Evolutionary conservation across 495 filamentous ascomycete genomes (phyloP).

Genomic region (Neurospora africana): DNA sequence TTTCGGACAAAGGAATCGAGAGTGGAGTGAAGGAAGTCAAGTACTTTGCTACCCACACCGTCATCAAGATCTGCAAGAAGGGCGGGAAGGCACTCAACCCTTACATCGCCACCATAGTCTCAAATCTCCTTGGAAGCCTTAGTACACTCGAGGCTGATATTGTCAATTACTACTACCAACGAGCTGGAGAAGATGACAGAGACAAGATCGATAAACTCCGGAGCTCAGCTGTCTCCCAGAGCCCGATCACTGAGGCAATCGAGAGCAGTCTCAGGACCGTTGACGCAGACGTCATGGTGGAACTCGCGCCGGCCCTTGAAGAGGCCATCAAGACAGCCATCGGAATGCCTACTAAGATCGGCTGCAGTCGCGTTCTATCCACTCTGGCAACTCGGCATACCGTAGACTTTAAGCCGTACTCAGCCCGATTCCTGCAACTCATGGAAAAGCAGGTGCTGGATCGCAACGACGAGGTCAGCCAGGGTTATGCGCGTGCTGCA

Average conservation of each 20-base stretch:
- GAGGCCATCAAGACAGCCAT: slow-evolving; percentile 73
- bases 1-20: slow-evolving; percentile 82
- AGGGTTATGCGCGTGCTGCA: slow-evolving; percentile 71
- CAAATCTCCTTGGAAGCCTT: slow-evolving; percentile 66
- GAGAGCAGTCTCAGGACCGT: slow-evolving; percentile 81
- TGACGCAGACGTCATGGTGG: slow-evolving; percentile 62
- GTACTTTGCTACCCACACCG: slow-evolving; percentile 56
- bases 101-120: slow-evolving; percentile 71
- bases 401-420: slow-evolving; percentile 63
- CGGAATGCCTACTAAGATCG: slow-evolving; percentile 86
- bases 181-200: slow-evolving; percentile 74
- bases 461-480: slow-evolving; percentile 80
- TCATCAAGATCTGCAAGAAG: slow-evolving; percentile 82
- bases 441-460: slow-evolving; percentile 74
- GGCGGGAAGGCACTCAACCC: slow-evolving; percentile 62
- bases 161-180: slow-evolving; percentile 86
- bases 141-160: slow-evolving; percentile 78
- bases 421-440: slow-evolving; percentile 63
- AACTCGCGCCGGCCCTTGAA: slow-evolving; percentile 60
- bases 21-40: slow-evolving; percentile 80
- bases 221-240: slow-evolving; percentile 64
- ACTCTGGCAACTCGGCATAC: slow-evolving; percentile 73
- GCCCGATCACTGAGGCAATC: slow-evolving; percentile 90
- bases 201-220: slow-evolving; percentile 80
- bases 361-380: slow-evolving; percentile 73